These are phyloP conservation scores for Galerina marginata DNA, from an alignment of 768 basidiomycete genomes.

Conservation along the genomic window DNA sequence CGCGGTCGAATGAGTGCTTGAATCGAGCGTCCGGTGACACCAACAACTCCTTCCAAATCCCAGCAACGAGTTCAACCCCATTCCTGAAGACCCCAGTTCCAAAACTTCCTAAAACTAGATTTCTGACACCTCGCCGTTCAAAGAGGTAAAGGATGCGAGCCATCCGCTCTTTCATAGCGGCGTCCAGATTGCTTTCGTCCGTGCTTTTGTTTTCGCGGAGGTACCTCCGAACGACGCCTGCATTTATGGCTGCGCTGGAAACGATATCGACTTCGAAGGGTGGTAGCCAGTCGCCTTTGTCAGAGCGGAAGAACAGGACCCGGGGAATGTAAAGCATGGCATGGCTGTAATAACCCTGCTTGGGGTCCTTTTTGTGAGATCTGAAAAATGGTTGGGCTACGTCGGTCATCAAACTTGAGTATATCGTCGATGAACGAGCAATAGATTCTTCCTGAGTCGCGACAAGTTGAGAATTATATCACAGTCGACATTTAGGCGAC, in stretches of 20 bases:
- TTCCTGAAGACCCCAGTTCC: conserved; percentile 79
- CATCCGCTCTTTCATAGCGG: conserved; percentile 73
- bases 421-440: conserved; percentile 74
- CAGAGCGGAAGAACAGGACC: conserved; percentile 62
- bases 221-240: conserved; percentile 42
- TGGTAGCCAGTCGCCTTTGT: conserved; percentile 57
- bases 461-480: neutral
- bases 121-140: conserved; percentile 58
- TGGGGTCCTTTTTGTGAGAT: conserved; percentile 51
- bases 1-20: conserved; percentile 57
- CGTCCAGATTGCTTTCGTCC: conserved; percentile 32
- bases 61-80: conserved; percentile 58
- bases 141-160: conserved; percentile 66
- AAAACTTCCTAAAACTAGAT: conserved; percentile 75
- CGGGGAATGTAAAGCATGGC: conserved; percentile 74
- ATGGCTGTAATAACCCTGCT: conserved; percentile 67
- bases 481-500: neutral
- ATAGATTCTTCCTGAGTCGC: conserved; percentile 70
- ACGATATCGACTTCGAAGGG: conserved; percentile 67
- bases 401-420: conserved; percentile 59
- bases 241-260: conserved; percentile 74
- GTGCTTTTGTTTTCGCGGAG: conserved; percentile 13
- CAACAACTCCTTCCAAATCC: conserved; percentile 68
- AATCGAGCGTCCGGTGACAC: conserved; percentile 55
- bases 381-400: conserved; percentile 61